Evolutionary conservation across 305 asterid genomes (phyloP).

Genomic region (Fraxinus sp.): DNA sequence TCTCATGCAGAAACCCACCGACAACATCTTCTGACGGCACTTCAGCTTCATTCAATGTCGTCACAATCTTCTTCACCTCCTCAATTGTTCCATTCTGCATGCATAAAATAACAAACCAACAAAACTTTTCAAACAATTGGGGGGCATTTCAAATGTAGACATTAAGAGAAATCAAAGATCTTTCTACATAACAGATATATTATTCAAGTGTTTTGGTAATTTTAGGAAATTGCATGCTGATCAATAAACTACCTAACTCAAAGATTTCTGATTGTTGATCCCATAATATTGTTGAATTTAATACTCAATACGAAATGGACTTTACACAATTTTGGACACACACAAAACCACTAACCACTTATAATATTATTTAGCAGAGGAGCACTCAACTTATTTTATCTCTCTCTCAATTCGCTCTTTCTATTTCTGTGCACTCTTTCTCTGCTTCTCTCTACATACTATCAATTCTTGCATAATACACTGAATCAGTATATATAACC

Average conservation of each 20-base stretch:
- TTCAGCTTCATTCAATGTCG: slow-evolving; percentile 37
- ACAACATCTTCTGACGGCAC: slow-evolving; percentile 41
- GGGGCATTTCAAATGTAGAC: background rate
- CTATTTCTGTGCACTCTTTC: background rate
- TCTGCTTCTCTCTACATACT: background rate
- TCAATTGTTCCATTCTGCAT: slow-evolving; percentile 37
- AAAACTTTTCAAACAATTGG: background rate
- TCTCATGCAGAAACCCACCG: slow-evolving; percentile 22
- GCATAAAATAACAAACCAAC: background rate
- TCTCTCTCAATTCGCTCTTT: background rate
- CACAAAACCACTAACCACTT: background rate
- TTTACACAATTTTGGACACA: background rate
- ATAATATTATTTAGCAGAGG: background rate
- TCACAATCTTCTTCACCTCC: slow-evolving; percentile 38
- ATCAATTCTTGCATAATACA: background rate
- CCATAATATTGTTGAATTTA: background rate
- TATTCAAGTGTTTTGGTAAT: background rate
- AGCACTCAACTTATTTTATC: background rate
- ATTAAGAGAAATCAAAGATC: background rate
- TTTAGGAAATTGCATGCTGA: background rate
- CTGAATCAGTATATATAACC: background rate
- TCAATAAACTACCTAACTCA: background rate
- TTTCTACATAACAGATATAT: background rate
- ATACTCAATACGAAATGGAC: background rate
- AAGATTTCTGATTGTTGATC: background rate